phyloP scores from a whole-genome alignment of 2,329 filamentous ascomycete species.

The Fusarium mangiferae region DNA sequence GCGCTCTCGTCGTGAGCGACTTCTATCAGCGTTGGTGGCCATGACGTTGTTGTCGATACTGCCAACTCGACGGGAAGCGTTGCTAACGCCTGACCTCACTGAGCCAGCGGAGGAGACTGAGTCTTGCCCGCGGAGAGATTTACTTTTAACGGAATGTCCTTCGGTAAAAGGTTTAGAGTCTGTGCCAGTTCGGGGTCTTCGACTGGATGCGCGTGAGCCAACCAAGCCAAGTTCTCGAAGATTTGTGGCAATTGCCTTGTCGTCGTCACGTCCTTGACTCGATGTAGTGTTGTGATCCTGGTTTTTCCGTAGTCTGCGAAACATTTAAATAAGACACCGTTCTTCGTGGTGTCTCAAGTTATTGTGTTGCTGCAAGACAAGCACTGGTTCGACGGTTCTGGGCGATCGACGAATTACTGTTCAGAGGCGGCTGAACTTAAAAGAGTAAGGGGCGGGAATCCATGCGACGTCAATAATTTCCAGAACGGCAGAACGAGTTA shows the following conservation, averaged over 20 bases:
- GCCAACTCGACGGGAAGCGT: constrained; percentile 49
- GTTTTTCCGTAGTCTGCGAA: constrained; percentile 50
- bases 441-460: constrained; percentile 27
- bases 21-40: constrained; percentile 70
- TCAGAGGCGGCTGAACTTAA: constrained; percentile 26
- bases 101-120: constrained; percentile 50
- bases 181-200: constrained; percentile 43
- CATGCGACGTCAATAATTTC: constrained; percentile 27
- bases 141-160: constrained; percentile 45
- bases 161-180: constrained; percentile 42
- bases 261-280: constrained; percentile 33
- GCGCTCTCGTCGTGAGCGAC: constrained; percentile 83
- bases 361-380: constrained; percentile 7
- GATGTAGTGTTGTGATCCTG: constrained; percentile 41
- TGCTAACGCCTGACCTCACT: constrained; percentile 47
- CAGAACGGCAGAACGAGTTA: constrained; percentile 3
- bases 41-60: constrained; percentile 56
- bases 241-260: constrained; percentile 39
- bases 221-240: constrained; percentile 46
- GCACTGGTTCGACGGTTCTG: neutral
- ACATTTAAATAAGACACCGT: constrained; percentile 50
- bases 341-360: constrained; percentile 18
- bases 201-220: constrained; percentile 38
- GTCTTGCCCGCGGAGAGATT: constrained; percentile 43
- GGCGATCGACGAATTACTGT: constrained; percentile 8